These are phyloP conservation scores for Lotus japonicus DNA, from an alignment of 306 rosid species.

Conservation along the genomic window DNA sequence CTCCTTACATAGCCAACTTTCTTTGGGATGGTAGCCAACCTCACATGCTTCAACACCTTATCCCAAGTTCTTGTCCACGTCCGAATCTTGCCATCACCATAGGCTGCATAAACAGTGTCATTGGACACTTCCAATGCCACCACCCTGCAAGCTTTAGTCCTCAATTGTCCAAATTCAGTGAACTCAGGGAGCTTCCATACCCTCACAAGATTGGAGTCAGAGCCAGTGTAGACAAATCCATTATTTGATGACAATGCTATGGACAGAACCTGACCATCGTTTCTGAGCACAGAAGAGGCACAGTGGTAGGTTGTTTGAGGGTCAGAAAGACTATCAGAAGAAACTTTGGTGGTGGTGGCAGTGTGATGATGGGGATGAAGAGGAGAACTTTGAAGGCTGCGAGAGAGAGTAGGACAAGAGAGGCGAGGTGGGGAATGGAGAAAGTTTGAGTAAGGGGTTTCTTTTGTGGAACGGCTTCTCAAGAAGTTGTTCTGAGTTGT, in stretches of 20 bases:
- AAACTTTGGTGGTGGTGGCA: conserved; percentile 19
- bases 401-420: conserved; percentile 43
- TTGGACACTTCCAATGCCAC: conserved; percentile 67
- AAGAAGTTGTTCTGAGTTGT: conserved; percentile 21
- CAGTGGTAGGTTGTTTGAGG: conserved; percentile 57
- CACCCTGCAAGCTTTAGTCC: conserved; percentile 61
- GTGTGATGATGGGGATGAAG: conserved; percentile 26
- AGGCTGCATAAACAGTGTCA: conserved; percentile 83
- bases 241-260: conserved; percentile 53
- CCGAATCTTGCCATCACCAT: conserved; percentile 76
- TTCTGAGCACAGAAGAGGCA: conserved; percentile 76
- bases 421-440: conserved; percentile 55
- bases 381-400: conserved; percentile 61
- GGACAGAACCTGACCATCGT: conserved; percentile 76
- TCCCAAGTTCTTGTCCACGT: conserved; percentile 75
- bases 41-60: conserved; percentile 61
- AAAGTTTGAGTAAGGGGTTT: conserved; percentile 43
- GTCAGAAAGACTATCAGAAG: conserved; percentile 26
- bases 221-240: conserved; percentile 75
- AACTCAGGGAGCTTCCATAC: conserved; percentile 91
- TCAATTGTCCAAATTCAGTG: conserved; percentile 72
- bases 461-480: conserved; percentile 70
- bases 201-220: conserved; percentile 55
- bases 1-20: conserved; percentile 62
- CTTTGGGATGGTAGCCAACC: conserved; percentile 64